A percentile compares a stretch with the other conserved stretches of the same genome.
phyloP scores from a whole-genome alignment of 768 basidiomycete genomes.

The Rhodotorula taiwanensis region DNA sequence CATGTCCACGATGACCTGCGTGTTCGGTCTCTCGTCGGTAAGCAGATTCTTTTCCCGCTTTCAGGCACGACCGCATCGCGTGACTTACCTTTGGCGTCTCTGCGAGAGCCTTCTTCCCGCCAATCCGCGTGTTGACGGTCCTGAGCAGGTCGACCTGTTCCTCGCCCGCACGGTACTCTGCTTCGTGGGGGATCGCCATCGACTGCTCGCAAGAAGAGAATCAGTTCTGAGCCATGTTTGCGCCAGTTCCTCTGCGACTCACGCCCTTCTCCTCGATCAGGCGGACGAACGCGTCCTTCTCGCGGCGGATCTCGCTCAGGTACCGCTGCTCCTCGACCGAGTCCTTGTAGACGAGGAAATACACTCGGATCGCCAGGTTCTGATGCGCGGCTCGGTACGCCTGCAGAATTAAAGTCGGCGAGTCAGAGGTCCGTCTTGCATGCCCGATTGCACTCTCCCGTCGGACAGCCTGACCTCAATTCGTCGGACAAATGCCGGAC shows the following conservation, averaged over 20 bases:
- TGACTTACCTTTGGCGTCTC: constrained; percentile 53
- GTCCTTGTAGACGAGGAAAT: constrained; percentile 89
- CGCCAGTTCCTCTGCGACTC: too few species aligned
- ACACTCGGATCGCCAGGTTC: constrained; percentile 75
- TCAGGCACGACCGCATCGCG: not conserved
- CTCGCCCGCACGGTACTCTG: constrained; percentile 41
- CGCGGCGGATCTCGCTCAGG: constrained; percentile 73
- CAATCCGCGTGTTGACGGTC: constrained; percentile 74
- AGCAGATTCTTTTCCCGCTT: not conserved
- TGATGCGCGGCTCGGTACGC: constrained; percentile 80
- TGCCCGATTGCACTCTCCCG: not conserved
- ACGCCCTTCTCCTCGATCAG: constrained; percentile 89
- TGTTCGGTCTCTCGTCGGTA: not conserved
- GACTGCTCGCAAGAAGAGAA: constrained; percentile 49
- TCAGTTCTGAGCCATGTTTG: too few species aligned
- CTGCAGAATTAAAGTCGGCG: constrained; percentile 46
- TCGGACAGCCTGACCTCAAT: constrained; percentile 60
- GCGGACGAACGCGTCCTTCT: constrained; percentile 88
- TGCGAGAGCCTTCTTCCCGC: constrained; percentile 58
- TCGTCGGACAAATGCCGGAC: constrained; percentile 81
- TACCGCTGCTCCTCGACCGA: constrained; percentile 96
- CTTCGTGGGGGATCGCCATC: constrained; percentile 76
- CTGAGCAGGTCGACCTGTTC: constrained; percentile 55
- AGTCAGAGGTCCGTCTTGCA: not conserved
- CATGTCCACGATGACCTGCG: constrained; percentile 89